Evolutionary conservation across 169 alveolate species (phyloP).

Genomic region (Plasmodium fragile): DNA sequence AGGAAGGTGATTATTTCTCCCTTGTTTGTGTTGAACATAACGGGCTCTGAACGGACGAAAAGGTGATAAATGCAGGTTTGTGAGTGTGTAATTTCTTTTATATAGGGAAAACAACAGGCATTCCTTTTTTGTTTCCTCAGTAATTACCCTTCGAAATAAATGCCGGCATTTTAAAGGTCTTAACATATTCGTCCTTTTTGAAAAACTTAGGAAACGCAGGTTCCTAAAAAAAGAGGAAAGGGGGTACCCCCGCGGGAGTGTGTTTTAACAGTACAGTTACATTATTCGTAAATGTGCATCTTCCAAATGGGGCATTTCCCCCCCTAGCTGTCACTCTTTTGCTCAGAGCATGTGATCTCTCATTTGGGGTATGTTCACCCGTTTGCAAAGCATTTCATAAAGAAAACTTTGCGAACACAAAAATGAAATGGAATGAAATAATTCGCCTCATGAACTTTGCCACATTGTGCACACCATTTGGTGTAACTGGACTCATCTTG

Average conservation of each 20-base stretch:
- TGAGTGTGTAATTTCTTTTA: background rate
- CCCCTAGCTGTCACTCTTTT: background rate
- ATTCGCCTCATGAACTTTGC: background rate
- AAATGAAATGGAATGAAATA: background rate
- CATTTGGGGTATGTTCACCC: background rate
- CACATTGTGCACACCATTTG: background rate
- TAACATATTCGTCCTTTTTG: conserved; percentile 67
- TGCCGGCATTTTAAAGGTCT: conserved; percentile 25
- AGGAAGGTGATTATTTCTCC: conserved; percentile 67
- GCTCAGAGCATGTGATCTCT: background rate
- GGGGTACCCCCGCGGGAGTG: background rate
- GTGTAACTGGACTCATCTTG: background rate
- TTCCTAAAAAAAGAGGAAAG: conserved; percentile 27
- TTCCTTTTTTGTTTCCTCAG: background rate
- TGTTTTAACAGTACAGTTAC: background rate
- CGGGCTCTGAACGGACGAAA: conserved; percentile 46
- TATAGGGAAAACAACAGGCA: background rate
- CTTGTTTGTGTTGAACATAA: conserved; percentile 64
- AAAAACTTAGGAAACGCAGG: conserved; percentile 66
- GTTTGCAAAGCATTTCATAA: background rate
- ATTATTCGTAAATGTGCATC: background rate
- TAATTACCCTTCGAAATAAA: conserved; percentile 54
- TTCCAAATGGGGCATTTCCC: background rate
- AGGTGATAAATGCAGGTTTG: background rate
- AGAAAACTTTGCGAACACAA: background rate